Evolutionary conservation across 176 grass and related monocot genomes (phyloP).

Genomic region (Avena atlantica): DNA sequence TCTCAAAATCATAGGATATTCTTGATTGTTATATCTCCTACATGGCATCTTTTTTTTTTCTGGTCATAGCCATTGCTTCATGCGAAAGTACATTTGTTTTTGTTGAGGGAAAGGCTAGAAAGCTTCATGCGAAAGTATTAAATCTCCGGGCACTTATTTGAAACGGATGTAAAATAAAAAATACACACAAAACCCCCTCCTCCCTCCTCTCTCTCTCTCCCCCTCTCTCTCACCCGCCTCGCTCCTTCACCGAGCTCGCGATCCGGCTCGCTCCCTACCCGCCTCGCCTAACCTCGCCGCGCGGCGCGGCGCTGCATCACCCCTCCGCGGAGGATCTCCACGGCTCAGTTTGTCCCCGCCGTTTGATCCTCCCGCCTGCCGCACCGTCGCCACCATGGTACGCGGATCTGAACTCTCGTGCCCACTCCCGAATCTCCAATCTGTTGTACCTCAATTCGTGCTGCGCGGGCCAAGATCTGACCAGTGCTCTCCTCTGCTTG

Average conservation of each 20-base stretch:
- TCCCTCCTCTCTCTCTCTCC: not conserved
- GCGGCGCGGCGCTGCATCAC: not conserved
- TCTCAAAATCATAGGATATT: no score
- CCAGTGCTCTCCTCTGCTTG: conserved; percentile 53
- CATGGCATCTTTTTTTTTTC: no score
- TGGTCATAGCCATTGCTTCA: no score
- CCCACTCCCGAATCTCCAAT: conserved; percentile 36
- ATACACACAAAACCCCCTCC: conserved; percentile 34
- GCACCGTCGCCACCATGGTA: conserved; percentile 51
- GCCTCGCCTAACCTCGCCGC: not conserved
- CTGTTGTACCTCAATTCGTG: not conserved
- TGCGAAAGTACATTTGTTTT: no score
- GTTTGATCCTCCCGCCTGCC: not conserved
- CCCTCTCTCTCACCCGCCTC: conserved; percentile 13
- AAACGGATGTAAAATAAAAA: conserved; percentile 32
- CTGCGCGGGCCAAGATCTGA: conserved; percentile 62
- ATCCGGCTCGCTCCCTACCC: conserved; percentile 37
- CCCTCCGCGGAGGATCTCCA: conserved; percentile 24
- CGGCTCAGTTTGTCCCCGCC: not conserved
- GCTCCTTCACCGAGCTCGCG: conserved; percentile 46
- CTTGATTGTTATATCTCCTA: no score
- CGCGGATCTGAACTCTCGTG: conserved; percentile 42
- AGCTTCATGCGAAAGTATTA: not conserved
- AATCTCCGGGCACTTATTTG: not conserved
- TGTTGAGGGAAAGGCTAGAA: no score